Evolutionary conservation across 1,139 yeast species (phyloP), one percentile per base, ranked within the genome.

Genomic region (Pichia sp.): DNA sequence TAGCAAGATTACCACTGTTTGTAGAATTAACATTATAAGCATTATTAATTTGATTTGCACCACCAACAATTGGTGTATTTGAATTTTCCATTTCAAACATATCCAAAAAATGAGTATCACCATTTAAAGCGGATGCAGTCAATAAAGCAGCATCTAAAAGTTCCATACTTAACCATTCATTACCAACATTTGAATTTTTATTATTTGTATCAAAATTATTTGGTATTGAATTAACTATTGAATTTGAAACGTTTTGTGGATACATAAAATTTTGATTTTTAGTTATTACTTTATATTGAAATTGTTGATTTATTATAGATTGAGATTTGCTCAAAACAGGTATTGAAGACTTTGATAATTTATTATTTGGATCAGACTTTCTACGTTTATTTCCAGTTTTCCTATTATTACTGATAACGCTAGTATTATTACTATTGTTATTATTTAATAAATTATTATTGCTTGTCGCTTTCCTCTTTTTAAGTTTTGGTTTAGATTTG

Each of bases 121-220:
- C 84, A 53, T 81, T 81, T 44, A 82, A 69, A 0, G 88, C 88
- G 7, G 87, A 85, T 0, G 88, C 88, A 0, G 89, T 82, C 50
- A 83, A 67, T 34, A 83, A 64, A 0, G 88, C 89, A 58, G 83
- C 89, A 56, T 82, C 87, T 50, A 84, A 66, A 43, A 83, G 69
- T 59, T 83, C 90, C 50, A 76, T 80, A 8, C 89, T 81, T 29
- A 83, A 69, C 89, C 89, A 83, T 55, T 74, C 78, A 49, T 71
- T 66, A 26, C 73, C 72, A 37, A 55, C 39, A 30, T 45, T 49
- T 27, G 44, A 49, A 11, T 27, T 45, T 9, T 46, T 41, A 10
- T 37, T 40, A n/a, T 43, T 29, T 6, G 34, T 26, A 18, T 47
- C 42, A 7, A 35, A 34, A 34, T 40, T 37, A 35, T 43, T 40